Conservation (phyloP, 306 rosid species). For the Cucurbita ficifolia region DNA sequence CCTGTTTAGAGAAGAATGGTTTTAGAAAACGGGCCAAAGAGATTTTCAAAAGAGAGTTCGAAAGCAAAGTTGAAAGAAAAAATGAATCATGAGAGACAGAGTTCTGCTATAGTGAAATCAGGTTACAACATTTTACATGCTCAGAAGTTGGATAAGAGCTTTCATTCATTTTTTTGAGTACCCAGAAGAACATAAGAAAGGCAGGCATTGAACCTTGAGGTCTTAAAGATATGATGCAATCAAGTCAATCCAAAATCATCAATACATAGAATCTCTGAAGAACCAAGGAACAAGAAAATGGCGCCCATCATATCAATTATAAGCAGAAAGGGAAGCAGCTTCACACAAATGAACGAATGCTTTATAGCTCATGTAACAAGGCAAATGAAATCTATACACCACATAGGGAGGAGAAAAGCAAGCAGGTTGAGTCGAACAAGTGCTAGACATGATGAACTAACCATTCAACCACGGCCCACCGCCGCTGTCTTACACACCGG, state of each 20-base stretch:
- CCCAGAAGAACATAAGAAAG: neutral
- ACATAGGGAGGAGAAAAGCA: conserved; percentile 11
- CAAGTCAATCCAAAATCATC: conserved; percentile 5
- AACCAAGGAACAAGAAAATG: neutral
- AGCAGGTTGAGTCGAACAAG: conserved; percentile 9
- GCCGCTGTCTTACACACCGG: conserved; percentile 84
- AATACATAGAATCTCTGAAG: neutral
- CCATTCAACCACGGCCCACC: conserved; percentile 24
- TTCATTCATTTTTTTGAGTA: neutral
- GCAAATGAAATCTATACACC: conserved; percentile 54
- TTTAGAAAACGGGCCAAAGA: too few relatives aligned
- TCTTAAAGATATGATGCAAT: neutral
- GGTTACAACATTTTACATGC: neutral
- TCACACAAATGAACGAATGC: conserved; percentile 41
- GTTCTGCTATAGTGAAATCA: neutral
- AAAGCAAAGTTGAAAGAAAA: too few relatives aligned
- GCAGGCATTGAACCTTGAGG: neutral
- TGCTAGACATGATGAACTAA: conserved; percentile 1
- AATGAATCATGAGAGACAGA: neutral
- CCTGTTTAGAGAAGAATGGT: too few relatives aligned
- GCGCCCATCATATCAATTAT: neutral
- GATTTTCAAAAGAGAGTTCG: too few relatives aligned
- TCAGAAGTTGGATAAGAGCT: neutral
- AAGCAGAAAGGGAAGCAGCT: conserved; percentile 21
- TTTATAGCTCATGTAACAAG: conserved; percentile 19